Conservation (phyloP, 2,329 filamentous ascomycete genomes). For the Ophiostoma sp. region DNA sequence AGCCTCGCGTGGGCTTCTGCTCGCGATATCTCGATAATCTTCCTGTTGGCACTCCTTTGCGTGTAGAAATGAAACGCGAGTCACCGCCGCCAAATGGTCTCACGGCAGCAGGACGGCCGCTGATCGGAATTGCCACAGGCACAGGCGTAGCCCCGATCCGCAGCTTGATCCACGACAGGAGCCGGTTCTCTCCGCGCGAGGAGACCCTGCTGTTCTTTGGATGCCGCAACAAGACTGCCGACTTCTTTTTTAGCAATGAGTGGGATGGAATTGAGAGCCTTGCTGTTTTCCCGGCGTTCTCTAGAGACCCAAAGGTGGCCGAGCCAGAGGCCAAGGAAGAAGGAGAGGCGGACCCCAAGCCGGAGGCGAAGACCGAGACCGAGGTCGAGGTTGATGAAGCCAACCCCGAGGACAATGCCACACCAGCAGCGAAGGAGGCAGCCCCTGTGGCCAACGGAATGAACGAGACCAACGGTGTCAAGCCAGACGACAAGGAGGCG, state of each 20-base stretch:
- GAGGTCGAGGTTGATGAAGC: neutral
- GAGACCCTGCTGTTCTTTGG: slow-evolving; percentile 71
- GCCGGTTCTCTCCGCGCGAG: slow-evolving; percentile 29
- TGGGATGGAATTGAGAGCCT: slow-evolving; percentile 49
- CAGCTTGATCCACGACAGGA: slow-evolving; percentile 72
- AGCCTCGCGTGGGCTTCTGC: slow-evolving; percentile 79
- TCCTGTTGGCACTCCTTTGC: slow-evolving; percentile 51
- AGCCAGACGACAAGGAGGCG: neutral
- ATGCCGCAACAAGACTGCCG: slow-evolving; percentile 65
- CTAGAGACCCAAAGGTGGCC: slow-evolving; percentile 36
- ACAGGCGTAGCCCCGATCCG: slow-evolving; percentile 84
- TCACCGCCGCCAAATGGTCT: slow-evolving; percentile 43
- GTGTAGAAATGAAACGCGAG: slow-evolving; percentile 53
- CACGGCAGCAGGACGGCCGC: slow-evolving; percentile 44
- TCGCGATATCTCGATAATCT: slow-evolving; percentile 77
- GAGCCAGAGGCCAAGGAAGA: neutral
- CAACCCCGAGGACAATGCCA: neutral
- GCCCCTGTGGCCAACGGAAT: neutral
- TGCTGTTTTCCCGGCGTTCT: slow-evolving; percentile 44
- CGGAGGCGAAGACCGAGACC: neutral
- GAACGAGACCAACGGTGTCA: neutral
- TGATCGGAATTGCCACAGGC: slow-evolving; percentile 76
- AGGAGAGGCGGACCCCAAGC: neutral
- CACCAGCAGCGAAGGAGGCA: neutral
- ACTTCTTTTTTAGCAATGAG: slow-evolving; percentile 78